Conservation (phyloP, 2,329 filamentous ascomycete genomes). For the Dendrostoma leiphaemia region DNA sequence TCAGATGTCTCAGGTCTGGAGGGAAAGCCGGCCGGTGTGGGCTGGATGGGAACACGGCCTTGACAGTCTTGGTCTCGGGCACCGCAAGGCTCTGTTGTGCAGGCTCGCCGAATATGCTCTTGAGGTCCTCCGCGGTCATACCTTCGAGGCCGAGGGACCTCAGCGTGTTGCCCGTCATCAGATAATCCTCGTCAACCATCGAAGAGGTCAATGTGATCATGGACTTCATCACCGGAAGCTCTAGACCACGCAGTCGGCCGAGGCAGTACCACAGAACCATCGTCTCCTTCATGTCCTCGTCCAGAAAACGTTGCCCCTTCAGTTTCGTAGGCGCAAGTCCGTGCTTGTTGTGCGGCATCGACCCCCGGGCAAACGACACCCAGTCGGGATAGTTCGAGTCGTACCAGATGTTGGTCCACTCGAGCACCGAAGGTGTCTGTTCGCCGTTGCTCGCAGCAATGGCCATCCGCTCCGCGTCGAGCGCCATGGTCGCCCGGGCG, state of each 20-base stretch:
- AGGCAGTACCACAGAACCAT: constrained; percentile 10
- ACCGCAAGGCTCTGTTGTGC: not conserved
- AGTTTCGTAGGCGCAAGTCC: constrained; percentile 3
- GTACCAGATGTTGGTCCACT: constrained; percentile 12
- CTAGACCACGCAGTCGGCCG: not conserved
- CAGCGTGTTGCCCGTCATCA: constrained; percentile 2
- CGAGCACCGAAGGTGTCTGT: constrained; percentile 1
- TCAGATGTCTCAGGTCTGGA: not conserved
- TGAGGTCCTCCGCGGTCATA: not conserved
- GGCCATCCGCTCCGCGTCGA: constrained; percentile 5
- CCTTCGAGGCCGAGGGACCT: not conserved
- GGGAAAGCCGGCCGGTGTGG: not conserved
- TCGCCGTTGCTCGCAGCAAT: constrained; percentile 2
- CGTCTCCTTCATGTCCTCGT: constrained; percentile 11
- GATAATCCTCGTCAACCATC: constrained; percentile 7
- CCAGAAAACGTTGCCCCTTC: not conserved
- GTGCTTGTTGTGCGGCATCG: constrained; percentile 6
- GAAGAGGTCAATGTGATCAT: constrained; percentile 6
- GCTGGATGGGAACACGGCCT: not conserved
- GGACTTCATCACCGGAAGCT: constrained; percentile 2
- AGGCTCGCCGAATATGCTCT: not conserved
- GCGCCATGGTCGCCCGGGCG: constrained; percentile 3
- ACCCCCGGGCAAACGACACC: constrained; percentile 4
- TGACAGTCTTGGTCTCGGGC: not conserved
- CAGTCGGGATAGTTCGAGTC: constrained; percentile 5